Evolutionary conservation across 495 filamentous ascomycete genomes (phyloP), one percentile per base, ranked within the genome.

Genomic region (Neurospora sp.): DNA sequence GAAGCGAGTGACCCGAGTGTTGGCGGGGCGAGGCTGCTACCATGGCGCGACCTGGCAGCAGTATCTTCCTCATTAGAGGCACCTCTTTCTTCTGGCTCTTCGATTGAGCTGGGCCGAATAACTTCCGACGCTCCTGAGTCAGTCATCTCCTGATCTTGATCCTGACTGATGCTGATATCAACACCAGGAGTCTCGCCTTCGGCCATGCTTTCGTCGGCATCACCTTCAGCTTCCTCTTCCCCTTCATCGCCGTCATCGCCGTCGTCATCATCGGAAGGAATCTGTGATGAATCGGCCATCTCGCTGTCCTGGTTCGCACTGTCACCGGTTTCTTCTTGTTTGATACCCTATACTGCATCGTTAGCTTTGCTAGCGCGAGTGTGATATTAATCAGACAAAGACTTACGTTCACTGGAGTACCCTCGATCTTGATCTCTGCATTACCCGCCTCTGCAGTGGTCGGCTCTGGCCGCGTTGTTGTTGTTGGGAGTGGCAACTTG

Each of bases 221-320:
- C 82, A 5, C 80, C 81, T 20, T 80, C 82, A 5, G 79, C 81
- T 20, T 77, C 79, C 1, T 82, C 83, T 16, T 83, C 83, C 18
- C 81, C 82, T 4, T 78, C 80, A 1, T 80, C 81, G 2, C 79
- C 75, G 70, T 80, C 82, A 75, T 89, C 80, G 71, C 85, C 80
- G 81, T 85, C 85, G 76, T 82, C 87, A 79, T 88, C 81, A 72
- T 90, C 89, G 44, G 87, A 89, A 31, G 84, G 87, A 41, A 88
- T 85, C 41, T 87, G 87, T 14, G 80, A 82, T 7, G 82, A 85
- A 44, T 91, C 90, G 1, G 87, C 78, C 83, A 87, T 83, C 69
- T 84, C 80, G 72, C 80, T 79, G 69, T 85, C 79, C 73, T 83
- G 78, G 72, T 82, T 80, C 69, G 80, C 73, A 71, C 76, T 75